Evolutionary conservation across 345 rosid genomes (phyloP).

Genomic region (Durio zibethinus): DNA sequence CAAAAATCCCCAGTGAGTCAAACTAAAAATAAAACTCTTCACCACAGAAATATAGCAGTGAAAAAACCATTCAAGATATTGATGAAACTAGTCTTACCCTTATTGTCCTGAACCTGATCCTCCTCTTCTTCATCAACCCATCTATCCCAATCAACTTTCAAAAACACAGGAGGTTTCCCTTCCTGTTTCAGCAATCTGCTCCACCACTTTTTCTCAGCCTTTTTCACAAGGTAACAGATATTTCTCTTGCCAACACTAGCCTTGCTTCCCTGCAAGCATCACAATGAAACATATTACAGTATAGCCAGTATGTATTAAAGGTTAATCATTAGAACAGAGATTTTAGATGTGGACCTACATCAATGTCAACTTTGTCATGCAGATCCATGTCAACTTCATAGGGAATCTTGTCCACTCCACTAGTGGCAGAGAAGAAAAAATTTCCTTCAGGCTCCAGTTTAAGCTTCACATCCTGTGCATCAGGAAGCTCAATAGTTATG

Average conservation of each 20-base stretch:
- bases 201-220: constrained; percentile 59
- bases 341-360: constrained; percentile 32
- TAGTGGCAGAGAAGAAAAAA: constrained; percentile 45
- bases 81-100: constrained; percentile 17
- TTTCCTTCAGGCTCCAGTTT: constrained; percentile 58
- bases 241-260: constrained; percentile 38
- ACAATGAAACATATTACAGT: neutral
- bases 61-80: neutral
- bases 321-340: neutral
- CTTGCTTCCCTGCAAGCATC: constrained; percentile 48
- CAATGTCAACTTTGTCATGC: constrained; percentile 42
- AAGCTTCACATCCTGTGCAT: constrained; percentile 52
- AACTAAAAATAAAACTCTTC: neutral
- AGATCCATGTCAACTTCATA: constrained; percentile 50
- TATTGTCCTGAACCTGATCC: constrained; percentile 24
- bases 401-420: constrained; percentile 41
- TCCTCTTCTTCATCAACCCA: constrained; percentile 69
- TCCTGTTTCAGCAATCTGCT: constrained; percentile 41
- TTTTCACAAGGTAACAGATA: constrained; percentile 45
- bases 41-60: neutral
- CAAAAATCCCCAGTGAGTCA: constrained; percentile 10
- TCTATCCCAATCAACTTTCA: constrained; percentile 62
- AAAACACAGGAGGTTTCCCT: constrained; percentile 48
- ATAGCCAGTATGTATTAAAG: neutral
- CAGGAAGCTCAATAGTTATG: constrained; percentile 49